Percentiles rank a stretch among this genome's conserved stretches.
phyloP scores from a whole-genome alignment of 176 grass and related monocot genomes.

The Carex kokanica region DNA sequence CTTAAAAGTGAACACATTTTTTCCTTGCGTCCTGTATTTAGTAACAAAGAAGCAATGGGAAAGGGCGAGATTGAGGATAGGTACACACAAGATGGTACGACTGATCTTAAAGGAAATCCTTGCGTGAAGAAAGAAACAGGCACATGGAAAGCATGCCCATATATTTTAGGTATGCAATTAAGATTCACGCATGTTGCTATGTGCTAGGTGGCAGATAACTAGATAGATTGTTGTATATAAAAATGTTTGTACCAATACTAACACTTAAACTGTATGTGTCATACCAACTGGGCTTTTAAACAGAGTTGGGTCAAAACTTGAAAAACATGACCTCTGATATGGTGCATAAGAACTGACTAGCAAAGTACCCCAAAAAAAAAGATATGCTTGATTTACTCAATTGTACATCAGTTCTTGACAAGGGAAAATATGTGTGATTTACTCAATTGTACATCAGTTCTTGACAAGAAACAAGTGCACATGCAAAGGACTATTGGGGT shows the following conservation, averaged over 20 bases:
- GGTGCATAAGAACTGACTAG: too few relatives aligned
- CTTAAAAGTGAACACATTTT: too few relatives aligned
- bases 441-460: too few relatives aligned
- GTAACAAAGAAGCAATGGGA: background rate
- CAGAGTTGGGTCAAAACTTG: too few relatives aligned
- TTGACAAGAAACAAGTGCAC: background rate
- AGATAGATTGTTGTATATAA: background rate
- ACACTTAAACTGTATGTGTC: background rate
- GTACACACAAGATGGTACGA: constrained; percentile 61
- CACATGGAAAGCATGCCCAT: constrained; percentile 58
- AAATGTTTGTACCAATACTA: background rate
- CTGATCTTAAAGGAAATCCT: constrained; percentile 50
- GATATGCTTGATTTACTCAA: background rate
- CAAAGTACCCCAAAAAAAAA: too few relatives aligned
- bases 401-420: background rate
- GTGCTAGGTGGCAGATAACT: background rate
- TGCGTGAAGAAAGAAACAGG: constrained; percentile 44
- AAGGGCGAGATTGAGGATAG: constrained; percentile 11
- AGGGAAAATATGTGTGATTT: too few relatives aligned
- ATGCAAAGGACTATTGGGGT: background rate
- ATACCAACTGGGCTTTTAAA: too few relatives aligned
- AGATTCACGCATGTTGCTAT: background rate
- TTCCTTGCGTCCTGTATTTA: too few relatives aligned
- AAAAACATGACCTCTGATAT: too few relatives aligned
- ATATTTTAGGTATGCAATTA: constrained; percentile 54